Conservation (phyloP, 225 moss, liverwort and hornwort genomes). For the Thuidium tamariscinum region DNA sequence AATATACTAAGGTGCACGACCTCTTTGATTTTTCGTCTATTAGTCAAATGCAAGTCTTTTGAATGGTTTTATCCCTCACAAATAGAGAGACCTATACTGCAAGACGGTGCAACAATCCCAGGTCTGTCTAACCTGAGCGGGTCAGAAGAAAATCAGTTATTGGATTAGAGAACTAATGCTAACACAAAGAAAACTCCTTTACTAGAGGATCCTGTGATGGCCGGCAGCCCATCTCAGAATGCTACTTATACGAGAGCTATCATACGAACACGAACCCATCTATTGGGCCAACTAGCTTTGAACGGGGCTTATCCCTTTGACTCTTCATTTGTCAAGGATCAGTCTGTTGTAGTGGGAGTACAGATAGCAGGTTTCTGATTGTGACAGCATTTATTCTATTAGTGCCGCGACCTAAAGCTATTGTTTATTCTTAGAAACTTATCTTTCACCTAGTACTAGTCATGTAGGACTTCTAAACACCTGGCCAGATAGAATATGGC, state of each 20-base stretch:
- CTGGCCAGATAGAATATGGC: background rate
- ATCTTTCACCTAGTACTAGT: background rate
- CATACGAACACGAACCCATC: background rate
- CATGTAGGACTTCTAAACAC: background rate
- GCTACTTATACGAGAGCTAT: background rate
- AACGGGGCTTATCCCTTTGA: background rate
- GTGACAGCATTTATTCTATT: background rate
- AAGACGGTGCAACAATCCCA: background rate
- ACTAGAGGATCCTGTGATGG: background rate
- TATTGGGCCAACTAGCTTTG: background rate
- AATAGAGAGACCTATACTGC: background rate
- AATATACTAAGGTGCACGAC: conserved; percentile 13
- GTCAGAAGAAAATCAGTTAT: background rate
- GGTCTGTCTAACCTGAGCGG: background rate
- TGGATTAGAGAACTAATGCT: background rate
- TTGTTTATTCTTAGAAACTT: background rate
- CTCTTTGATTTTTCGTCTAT: background rate
- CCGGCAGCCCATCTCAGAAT: background rate
- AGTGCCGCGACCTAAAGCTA: background rate
- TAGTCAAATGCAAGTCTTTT: background rate
- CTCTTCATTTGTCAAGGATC: background rate
- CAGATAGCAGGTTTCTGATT: background rate
- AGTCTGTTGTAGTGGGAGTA: background rate
- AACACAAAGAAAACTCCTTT: no score
- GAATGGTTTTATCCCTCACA: background rate